Base-by-base conservation (phyloP, 2,329 filamentous ascomycete species). In the Neoarthrinium moseri region DNA sequence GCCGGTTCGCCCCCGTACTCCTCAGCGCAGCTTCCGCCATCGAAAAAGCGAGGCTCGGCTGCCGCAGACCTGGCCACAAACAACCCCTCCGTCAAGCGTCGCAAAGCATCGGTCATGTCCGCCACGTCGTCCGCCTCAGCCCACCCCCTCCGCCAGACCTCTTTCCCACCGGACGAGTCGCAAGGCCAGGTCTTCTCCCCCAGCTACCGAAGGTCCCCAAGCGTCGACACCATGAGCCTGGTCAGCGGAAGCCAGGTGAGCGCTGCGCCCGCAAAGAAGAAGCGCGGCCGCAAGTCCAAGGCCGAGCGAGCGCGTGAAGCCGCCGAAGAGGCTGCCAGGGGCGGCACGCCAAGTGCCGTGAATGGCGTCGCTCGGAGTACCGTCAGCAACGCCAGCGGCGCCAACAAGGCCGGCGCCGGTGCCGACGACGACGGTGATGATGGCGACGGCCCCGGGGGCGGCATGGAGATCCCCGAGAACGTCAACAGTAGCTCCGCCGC, bases 81-180 rank as follows among this genome's bases (percentile, higher is more conserved):
- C 36, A 69, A 67, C 3, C 74, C 70, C 0, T 63, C 70, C 13
- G 65, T 72, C 37, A 89, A 89, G 62, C 83, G 85, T 37, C 84
- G 87, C 59, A 91, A 91, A 61, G 76, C 83, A 5, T 89, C 85
- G 11, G 78, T 67, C 51, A 71, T 83, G 52, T 83, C 83, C 4
- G 70, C 75, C 21, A 66, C 75, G 7, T 80, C 80, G 6, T 59
- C 62, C 12, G 55, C 60, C 13, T 78, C 80, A 2, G 72, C 78
- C 0, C 86, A 89, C 53, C 86, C 86, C 2, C 79, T 94, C 2
- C 86, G 89, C 30, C 87, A 91, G 59, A 91, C 89, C 4, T 90
- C 87, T 0, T 94, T 91, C 60, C 86, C 87, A 0, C 87, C 87
- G 21, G 84, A 83, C 48, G 72, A 80, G 48, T 50, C 56, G 1